Conservation (phyloP, 495 filamentous ascomycete species). For the Xylaria palmicola region DNA sequence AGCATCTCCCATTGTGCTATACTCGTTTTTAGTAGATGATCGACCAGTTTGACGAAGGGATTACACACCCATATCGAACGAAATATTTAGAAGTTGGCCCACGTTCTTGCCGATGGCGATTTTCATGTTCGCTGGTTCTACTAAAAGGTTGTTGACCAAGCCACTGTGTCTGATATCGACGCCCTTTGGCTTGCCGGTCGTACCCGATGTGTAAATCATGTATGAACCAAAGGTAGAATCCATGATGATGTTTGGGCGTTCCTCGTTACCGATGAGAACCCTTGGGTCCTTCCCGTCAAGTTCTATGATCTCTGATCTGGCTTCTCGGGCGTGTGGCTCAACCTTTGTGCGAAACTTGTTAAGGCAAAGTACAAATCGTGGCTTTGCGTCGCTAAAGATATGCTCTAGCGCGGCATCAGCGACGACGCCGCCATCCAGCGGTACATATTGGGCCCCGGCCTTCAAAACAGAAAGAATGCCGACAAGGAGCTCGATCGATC, state of each 20-base stretch:
- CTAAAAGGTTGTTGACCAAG: conserved; percentile 33
- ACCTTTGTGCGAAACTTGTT: conserved; percentile 17
- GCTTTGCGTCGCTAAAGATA: conserved; percentile 28
- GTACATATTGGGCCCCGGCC: conserved; percentile 53
- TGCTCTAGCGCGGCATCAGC: conserved; percentile 32
- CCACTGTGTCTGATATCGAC: conserved; percentile 37
- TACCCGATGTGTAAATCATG: conserved; percentile 45
- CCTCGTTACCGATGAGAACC: conserved; percentile 9
- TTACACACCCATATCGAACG: conserved; percentile 42
- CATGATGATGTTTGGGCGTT: conserved; percentile 19
- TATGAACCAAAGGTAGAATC: conserved; percentile 36
- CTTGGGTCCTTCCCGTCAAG: conserved; percentile 12
- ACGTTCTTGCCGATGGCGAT: conserved; percentile 38
- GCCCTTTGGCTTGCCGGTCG: conserved; percentile 42
- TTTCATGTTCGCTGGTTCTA: conserved; percentile 33
- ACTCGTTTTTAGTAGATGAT: conserved; percentile 2
- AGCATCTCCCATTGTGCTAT: conserved; percentile 43
- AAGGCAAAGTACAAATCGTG: conserved; percentile 20
- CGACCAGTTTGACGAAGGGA: neutral
- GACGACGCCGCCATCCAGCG: conserved; percentile 39
- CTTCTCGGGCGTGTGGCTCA: conserved; percentile 8
- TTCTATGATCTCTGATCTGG: conserved; percentile 7
- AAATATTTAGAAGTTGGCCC: conserved; percentile 36
- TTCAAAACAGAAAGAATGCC: conserved; percentile 50
- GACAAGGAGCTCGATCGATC: conserved; percentile 41